Percentiles rank a stretch among this genome's conserved stretches.
Evolutionary conservation across 345 rosid genomes (phyloP).

Genomic region (Bruguiera gymnorhiza): DNA sequence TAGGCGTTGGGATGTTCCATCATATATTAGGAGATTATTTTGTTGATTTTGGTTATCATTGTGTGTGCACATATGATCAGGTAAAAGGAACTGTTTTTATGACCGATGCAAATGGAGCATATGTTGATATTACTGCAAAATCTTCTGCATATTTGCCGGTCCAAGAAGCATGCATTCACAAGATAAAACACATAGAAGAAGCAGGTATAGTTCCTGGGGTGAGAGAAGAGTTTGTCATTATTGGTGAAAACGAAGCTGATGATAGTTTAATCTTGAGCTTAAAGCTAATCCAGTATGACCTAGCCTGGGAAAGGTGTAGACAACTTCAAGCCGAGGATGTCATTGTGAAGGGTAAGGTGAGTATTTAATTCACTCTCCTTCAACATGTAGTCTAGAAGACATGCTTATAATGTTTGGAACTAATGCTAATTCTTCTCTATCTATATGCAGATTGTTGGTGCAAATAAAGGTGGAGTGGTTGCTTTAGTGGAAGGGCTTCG

Average conservation of each 20-base stretch:
- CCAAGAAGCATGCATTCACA: slow-evolving; percentile 77
- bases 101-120: slow-evolving; percentile 73
- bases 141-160: slow-evolving; percentile 77
- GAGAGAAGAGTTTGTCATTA: slow-evolving; percentile 72
- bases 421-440: no score
- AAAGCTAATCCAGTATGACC: slow-evolving; percentile 62
- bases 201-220: slow-evolving; percentile 84
- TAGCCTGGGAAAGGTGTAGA: slow-evolving; percentile 95
- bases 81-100: slow-evolving; percentile 78
- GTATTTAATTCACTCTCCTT: slow-evolving; percentile 5
- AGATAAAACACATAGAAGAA: slow-evolving; percentile 70
- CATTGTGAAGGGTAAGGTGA: slow-evolving; percentile 79
- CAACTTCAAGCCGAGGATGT: slow-evolving; percentile 99
- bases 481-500: slow-evolving; percentile 78
- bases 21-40: background rate
- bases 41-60: slow-evolving; percentile 5
- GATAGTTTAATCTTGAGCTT: slow-evolving; percentile 86
- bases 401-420: no score
- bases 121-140: slow-evolving; percentile 81
- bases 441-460: slow-evolving; percentile 64
- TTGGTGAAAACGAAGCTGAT: slow-evolving; percentile 78
- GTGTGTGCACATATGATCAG: slow-evolving; percentile 33
- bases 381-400: no score
- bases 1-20: background rate
- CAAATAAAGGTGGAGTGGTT: slow-evolving; percentile 91